Base-by-base conservation (phyloP, 2,329 filamentous ascomycete species). In the Colletotrichum chrysophilum region DNA sequence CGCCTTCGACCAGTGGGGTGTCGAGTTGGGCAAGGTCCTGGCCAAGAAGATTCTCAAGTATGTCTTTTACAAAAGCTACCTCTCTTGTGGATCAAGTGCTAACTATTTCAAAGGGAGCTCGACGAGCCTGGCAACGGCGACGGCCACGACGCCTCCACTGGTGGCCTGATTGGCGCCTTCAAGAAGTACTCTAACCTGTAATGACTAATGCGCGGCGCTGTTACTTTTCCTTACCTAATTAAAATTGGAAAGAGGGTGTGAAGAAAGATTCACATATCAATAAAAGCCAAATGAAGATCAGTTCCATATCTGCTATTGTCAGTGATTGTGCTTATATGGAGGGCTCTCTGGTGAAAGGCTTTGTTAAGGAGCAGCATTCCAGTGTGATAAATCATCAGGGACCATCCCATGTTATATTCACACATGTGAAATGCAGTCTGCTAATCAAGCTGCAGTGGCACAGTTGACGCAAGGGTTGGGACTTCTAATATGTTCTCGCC, bases 1-100 rank as follows among this genome's bases (percentile, higher is more conserved):
- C 92, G 96, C 94, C 83, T 99, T 98, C 84, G 97, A 99, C 88
- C 97, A 99, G 90, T 99, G 97, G 97, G 97, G 97, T 87, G 97
- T 99, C 60, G 97, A 99, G 90, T 89, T 99, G 77, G 97, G 97
- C 85, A 99, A 99, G 93, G 93, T 94, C 55, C 89, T 99, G 79
- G 97, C 97, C 77, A 98, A 96, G 93, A 96, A 95, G 88, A 96
- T 96, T 78, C 93, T 95, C 80, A 86, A 87, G 79, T 81, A 72
- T 24, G 79, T 78, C 5, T 24, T 12, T 52, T 7, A 26, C 34
- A 7, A 4, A 10, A 12, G 24, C 38, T 5, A 14, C 28, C n/a
- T 72, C 14, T 21, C 14, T n/a, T 16, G 28, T 36, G 48, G 12
- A 16, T 30, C 58, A 60, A 65, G 12, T 60, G 43, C 71, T 74